These are phyloP conservation scores for Populus hybrid DNA, from an alignment of 441 rosid genomes.

Conservation along the genomic window DNA sequence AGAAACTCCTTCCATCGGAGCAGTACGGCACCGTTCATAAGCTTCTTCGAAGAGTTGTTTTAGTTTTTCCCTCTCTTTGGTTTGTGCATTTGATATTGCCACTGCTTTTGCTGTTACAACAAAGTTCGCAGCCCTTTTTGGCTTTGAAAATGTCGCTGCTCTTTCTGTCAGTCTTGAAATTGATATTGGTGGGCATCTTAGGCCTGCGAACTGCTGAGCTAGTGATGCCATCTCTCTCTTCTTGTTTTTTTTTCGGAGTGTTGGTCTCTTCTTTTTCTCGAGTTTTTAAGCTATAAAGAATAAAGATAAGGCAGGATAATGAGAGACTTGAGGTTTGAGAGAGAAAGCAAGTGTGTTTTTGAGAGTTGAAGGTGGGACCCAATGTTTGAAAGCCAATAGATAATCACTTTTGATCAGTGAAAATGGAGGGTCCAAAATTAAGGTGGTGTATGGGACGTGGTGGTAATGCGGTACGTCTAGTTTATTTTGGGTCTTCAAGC, in stretches of 20 bases:
- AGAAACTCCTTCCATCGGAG: constrained; percentile 76
- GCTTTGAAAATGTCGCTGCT: constrained; percentile 16
- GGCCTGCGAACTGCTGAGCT: constrained; percentile 70
- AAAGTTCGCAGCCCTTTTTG: too few species aligned
- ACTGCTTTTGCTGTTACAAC: constrained; percentile 37
- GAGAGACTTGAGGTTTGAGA: neutral
- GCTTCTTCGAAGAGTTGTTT: constrained; percentile 81
- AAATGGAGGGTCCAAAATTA: neutral
- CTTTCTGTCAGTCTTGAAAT: constrained; percentile 37
- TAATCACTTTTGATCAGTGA: neutral
- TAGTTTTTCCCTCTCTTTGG: constrained; percentile 55
- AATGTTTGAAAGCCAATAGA: too few species aligned
- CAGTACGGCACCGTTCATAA: constrained; percentile 68
- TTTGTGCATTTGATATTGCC: constrained; percentile 63
- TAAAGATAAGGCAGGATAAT: neutral
- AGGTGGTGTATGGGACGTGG: neutral
- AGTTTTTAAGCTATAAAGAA: neutral
- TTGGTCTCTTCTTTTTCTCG: neutral
- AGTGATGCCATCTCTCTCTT: constrained; percentile 56
- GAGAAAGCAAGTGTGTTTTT: neutral
- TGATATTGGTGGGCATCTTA: constrained; percentile 58
- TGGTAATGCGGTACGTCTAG: neutral
- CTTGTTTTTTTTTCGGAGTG: too few species aligned
- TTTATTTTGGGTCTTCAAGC: neutral
- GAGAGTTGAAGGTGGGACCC: neutral